Base-by-base conservation (phyloP, 2,329 filamentous ascomycete genomes). In the Arachnomyces sp. region DNA sequence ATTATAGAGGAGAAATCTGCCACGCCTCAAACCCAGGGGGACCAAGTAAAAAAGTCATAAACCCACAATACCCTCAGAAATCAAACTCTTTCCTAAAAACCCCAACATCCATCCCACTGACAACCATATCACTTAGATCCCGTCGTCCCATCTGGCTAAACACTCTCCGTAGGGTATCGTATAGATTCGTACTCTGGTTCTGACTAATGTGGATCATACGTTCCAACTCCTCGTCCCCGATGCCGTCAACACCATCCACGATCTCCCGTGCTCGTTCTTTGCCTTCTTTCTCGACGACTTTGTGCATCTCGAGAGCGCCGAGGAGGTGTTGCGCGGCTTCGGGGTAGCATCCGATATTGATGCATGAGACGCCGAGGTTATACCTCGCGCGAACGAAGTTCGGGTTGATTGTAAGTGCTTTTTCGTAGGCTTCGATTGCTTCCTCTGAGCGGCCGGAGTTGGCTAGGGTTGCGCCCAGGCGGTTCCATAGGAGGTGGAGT, bases 331-430 rank as follows among this genome's bases (percentile, higher is more conserved):
- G 83, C 2, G 92, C 92, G 0, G 92, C 92, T 66, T 96, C 86
- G 12, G 85, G 82, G 60, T 88, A 89, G 64, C 90, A 95, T 40
- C 89, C 89, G 52, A 96, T 94, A 65, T 96, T 96, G 63, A 98
- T 96, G 64, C 92, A 96, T 44, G 80, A 86, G 7, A 96, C 92
- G 34, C 92, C 92, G 1, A 98, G 77, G 64, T 98, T 98, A 70
- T 98, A 98, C 33, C 92, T 77, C 2, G 92, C 92, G 43, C 92
- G 84, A 13, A 98, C 93, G 59, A 98, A 98, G 68, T 98, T 98
- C 40, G 90, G 86, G 42, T 89, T 84, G 45, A 95, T 77, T 32
- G 81, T 82, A 7, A 98, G 76, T 0, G 92, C 92, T 58, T 90
- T 87, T 56, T 93, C 88, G 64, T 98, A 98, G 1, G 92, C 92